These are phyloP conservation scores for Cinchona pubescens DNA, from an alignment of 257 asterid genomes.

Conservation along the genomic window DNA sequence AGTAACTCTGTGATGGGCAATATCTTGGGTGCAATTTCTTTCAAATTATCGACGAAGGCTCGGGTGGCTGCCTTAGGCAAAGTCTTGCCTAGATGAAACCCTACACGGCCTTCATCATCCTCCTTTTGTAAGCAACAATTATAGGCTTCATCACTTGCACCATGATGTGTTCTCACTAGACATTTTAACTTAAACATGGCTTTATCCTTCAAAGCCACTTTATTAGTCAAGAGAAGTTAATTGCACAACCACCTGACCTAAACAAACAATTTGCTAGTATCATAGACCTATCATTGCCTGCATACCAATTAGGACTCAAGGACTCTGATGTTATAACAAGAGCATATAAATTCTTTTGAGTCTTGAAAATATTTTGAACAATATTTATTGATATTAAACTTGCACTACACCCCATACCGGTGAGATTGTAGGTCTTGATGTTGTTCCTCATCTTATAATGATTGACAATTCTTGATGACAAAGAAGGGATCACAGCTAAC, in stretches of 20 bases:
- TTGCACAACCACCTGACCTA: slow-evolving; percentile 70
- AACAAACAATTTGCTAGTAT: slow-evolving; percentile 79
- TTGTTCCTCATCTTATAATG: slow-evolving; percentile 55
- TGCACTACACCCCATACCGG: slow-evolving; percentile 96
- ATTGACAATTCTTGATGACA: slow-evolving; percentile 57
- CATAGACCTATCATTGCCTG: slow-evolving; percentile 79
- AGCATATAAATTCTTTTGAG: slow-evolving; percentile 39
- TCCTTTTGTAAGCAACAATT: slow-evolving; percentile 63
- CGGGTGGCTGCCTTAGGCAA: slow-evolving; percentile 78
- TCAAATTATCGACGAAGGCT: slow-evolving; percentile 72
- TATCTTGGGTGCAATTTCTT: slow-evolving; percentile 61
- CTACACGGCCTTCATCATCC: slow-evolving; percentile 54
- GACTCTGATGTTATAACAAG: slow-evolving; percentile 76
- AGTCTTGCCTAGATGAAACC: slow-evolving; percentile 66
- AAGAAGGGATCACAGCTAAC: slow-evolving; percentile 60
- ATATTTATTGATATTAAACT: slow-evolving; percentile 59
- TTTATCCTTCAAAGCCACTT: slow-evolving; percentile 21
- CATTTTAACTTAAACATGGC: slow-evolving; percentile 58
- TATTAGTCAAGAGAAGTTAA: slow-evolving; percentile 67
- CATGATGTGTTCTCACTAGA: slow-evolving; percentile 78
- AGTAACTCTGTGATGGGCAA: slow-evolving; percentile 60
- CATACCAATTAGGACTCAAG: slow-evolving; percentile 69
- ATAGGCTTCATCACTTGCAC: slow-evolving; percentile 64
- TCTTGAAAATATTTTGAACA: slow-evolving; percentile 47
- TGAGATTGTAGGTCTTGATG: slow-evolving; percentile 65